Conservation (phyloP, 1,284 basidiomycete species). For the Papiliotrema laurentii region DNA sequence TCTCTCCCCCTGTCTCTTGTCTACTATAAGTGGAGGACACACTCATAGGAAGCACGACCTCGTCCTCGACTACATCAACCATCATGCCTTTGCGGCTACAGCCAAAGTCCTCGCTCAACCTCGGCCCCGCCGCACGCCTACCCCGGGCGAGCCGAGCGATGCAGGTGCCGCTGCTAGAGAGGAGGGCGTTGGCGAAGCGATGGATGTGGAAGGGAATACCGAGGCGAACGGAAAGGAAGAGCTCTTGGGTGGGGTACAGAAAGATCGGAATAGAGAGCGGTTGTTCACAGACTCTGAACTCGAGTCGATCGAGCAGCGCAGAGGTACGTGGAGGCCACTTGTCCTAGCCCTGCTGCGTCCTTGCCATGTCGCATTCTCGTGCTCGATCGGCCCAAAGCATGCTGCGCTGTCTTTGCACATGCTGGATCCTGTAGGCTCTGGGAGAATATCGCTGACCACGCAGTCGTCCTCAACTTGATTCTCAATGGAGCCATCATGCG, state of each 20-base stretch:
- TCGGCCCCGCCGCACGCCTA: slow-evolving; percentile 11
- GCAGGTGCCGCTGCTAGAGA: slow-evolving; percentile 6
- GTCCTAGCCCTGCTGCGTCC: background rate
- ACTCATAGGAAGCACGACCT: slow-evolving; percentile 32
- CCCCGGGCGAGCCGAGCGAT: slow-evolving; percentile 8
- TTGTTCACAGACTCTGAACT: slow-evolving; percentile 18
- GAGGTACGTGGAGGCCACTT: slow-evolving; percentile 23
- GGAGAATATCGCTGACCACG: no score
- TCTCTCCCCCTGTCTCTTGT: background rate
- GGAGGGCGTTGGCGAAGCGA: slow-evolving; percentile 1
- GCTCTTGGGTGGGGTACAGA: background rate
- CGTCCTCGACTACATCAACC: slow-evolving; percentile 41
- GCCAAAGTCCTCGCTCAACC: slow-evolving; percentile 22
- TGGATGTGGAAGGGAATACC: slow-evolving; percentile 3
- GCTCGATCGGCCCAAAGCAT: background rate
- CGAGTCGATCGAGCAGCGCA: slow-evolving; percentile 27
- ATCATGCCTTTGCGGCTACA: slow-evolving; percentile 33
- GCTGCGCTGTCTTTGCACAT: background rate
- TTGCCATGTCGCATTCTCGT: background rate
- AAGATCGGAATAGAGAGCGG: slow-evolving; percentile 4
- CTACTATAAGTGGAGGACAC: background rate
- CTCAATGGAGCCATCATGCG: slow-evolving; percentile 36
- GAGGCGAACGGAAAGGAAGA: background rate
- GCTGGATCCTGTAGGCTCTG: background rate
- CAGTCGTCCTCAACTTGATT: slow-evolving; percentile 39